Base-by-base conservation (phyloP, 2,329 filamentous ascomycete species). In the Sporothrix curviconia region DNA sequence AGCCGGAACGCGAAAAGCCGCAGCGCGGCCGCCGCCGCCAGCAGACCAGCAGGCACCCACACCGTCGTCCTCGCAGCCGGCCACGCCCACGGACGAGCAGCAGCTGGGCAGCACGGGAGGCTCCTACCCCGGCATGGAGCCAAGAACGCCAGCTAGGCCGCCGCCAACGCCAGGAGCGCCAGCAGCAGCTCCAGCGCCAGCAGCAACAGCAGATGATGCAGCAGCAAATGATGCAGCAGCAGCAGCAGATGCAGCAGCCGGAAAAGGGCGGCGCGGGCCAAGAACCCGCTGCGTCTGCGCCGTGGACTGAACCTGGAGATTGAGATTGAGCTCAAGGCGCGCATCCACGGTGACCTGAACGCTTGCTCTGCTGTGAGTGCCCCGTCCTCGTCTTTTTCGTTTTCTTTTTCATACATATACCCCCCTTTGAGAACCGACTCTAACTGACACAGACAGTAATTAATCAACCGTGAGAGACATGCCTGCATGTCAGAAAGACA, bases 281-380 rank as follows among this genome's bases (percentile, higher is more conserved):
- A 82, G 62, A 85, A 88, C 64, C 84, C 86, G 24, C 71, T 90
- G 67, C 85, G 85, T 69, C 71, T 92, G 67, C 77, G 83, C 57
- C 72, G 90, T 32, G 87, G 92, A 68, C 74, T 90, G 56, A 91
- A 92, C 71, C 72, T 92, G 55, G 88, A 92, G 66, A 79, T 92
- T 53, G 87, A 92, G 72, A 87, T 92, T 64, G 83, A 90, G 70
- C 75, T 92, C 56, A 90, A 90, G 76, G 88, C 88, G 19, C 86
- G 83, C 69, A 90, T 92, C 61, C 82, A 90, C 64, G 88, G 88
- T 65, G 88, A 91, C 73, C 69, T 92, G 66, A n/a, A 89, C 86
- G 8, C 71, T 90, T 60, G 83, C 82, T 58, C 76, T 90, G 67
- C 82, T 87, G 87, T 90, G 79, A 64, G 74, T 72, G 4, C 14